Base-by-base conservation (phyloP, 208 protist genomes). In the Porcisia hertigi region DNA sequence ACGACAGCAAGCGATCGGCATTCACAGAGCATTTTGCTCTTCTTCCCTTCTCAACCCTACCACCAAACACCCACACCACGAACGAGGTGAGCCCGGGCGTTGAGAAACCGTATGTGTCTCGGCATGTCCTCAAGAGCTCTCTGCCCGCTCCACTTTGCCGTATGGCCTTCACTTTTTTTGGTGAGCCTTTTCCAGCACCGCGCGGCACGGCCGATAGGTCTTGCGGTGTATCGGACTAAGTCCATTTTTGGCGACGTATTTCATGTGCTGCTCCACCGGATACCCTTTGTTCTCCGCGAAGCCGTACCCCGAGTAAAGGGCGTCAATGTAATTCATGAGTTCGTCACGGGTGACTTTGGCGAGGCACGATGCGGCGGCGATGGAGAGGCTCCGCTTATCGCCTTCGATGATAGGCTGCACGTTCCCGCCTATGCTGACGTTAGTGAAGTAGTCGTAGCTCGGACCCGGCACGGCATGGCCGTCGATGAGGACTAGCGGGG, bases 311-410 rank as follows among this genome's bases (percentile, higher is more conserved):
- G 94, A 92, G 82, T 95, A 97, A 53, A 94, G 80, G 18, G 53
- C 82, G 36, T 88, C 85, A 30, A 97, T 73, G 71, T 93, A 92
- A 45, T 86, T 87, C 92, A 98, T 96, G 9, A 94, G 85, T 55
- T 96, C 92, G 71, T 98, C 94, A 20, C 94, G 91, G 11, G 88
- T 82, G 23, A 95, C 93, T 86, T 98, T 98, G 11, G 92, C 92
- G 47, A 98, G 82, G 84, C 92, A 96, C 12, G 92, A 97, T 3
- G 94, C 94, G 14, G 92, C 92, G 1, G 94, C 92, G 67, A 97
- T 96, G 69, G 90, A 92, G 6, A 94, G 78, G 71, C 92, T 95
- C 49, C 90, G 90, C 75, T 92, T 91, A 78, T 98, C 94, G 25
- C 92, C 94, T 73, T 97, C 92, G 70, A 96, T 91, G 62, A 97